Base-by-base conservation (phyloP, 2,329 filamentous ascomycete genomes). In the Aspergillus quadricinctus region DNA sequence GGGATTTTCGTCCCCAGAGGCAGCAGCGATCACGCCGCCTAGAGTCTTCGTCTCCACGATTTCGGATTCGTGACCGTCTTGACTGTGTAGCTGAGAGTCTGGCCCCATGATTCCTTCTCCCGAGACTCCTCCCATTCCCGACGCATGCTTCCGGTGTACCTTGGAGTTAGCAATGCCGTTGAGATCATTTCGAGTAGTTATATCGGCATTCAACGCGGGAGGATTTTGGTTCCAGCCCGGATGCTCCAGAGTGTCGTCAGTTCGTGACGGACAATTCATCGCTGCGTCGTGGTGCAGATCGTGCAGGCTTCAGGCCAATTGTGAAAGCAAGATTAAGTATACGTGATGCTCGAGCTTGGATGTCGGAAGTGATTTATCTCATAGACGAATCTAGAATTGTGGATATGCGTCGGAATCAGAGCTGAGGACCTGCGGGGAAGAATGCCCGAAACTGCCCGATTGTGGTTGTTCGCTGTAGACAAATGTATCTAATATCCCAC, bases 261-360 rank as follows among this genome's bases (percentile, higher is more conserved):
- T 83, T 62, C 83, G 77, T 5, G 84, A 87, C 56, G 85, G 84
- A 68, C 84, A 86, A 66, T 88, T 88, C 85, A 88, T 88, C 51
- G 53, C 53, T 46, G 28, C 19, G 17, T 25, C 14, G 23, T 7
- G 21, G 43, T 46, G 43, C 43, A 25, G 43, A 7, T 21, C 43
- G 21, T 27, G 21, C 21, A 46, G 11, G 19, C 14, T 3, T 14
- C 19, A 27, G 23, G 23, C 43, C 21, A 46, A 46, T 46, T 46
- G 21, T 25, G 2, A 25, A 23, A 9, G 29, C 10, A 29, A 6
- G 29, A 37, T 19, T 14, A 27, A 23, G 9, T 46, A 23, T 21
- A 11, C 8, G 5, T 23, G 41, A 23, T 21, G 41, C 21, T 19
- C 41, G 41, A 9, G 21, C 8, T 25, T 27, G 43, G 21, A 46